phyloP scores from a whole-genome alignment of 176 grass and related monocot species.

The Avena insularis region DNA sequence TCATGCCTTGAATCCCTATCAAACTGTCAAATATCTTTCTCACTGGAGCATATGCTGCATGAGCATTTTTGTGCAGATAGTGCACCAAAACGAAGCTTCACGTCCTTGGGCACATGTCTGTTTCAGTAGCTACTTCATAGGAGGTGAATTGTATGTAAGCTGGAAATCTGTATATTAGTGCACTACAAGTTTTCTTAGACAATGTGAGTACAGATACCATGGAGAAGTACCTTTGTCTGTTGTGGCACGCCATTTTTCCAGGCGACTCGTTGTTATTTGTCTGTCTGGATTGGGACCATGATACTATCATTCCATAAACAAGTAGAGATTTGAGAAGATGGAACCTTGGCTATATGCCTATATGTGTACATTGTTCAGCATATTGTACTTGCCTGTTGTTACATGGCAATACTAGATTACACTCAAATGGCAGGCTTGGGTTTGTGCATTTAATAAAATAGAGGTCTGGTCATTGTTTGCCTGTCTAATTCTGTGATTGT shows the following conservation, averaged over 20 bases:
- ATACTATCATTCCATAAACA: conserved; percentile 50
- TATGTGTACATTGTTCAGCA: conserved; percentile 55
- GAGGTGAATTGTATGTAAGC: conserved; percentile 27
- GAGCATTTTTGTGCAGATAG: conserved; percentile 44
- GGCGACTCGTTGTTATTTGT: conserved; percentile 36
- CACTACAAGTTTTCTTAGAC: conserved; percentile 35
- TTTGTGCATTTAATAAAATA: conserved; percentile 44
- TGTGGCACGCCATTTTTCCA: conserved; percentile 38
- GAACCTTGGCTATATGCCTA: conserved; percentile 35
- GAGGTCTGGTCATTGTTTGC: background rate
- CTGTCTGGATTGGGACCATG: conserved; percentile 9
- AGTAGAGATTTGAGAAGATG: conserved; percentile 45
- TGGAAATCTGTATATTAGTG: conserved; percentile 38
- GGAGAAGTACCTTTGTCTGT: conserved; percentile 29
- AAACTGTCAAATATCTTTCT: conserved; percentile 48
- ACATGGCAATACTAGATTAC: conserved; percentile 48
- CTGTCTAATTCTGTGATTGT: background rate
- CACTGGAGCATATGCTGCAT: conserved; percentile 42
- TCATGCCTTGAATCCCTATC: conserved; percentile 63
- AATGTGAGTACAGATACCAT: conserved; percentile 24
- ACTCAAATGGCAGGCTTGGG: background rate
- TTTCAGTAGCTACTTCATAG: conserved; percentile 35
- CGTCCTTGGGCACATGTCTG: conserved; percentile 27
- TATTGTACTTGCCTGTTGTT: conserved; percentile 48
- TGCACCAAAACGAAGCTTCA: conserved; percentile 40